Evolutionary conservation across 345 rosid genomes (phyloP), one percentile per base, ranked within the genome.

Genomic region (Euphorbia lathyris): DNA sequence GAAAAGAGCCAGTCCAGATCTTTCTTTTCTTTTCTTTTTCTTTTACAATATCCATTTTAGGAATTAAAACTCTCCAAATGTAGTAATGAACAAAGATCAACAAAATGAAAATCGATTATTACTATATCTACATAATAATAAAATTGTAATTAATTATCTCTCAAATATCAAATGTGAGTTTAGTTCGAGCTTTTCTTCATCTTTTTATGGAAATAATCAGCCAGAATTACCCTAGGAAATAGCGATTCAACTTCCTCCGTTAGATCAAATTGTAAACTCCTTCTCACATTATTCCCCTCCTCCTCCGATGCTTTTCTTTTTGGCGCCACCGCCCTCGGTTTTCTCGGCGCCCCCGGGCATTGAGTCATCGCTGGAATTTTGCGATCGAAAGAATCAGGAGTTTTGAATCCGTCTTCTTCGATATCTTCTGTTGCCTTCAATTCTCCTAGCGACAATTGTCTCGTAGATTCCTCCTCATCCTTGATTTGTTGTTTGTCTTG

Each of bases 111-210:
- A 40, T 40, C 1, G 7, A 51, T 51, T 51, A 19, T 51, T n/a
- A 51, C 25, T 51, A 51, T 51, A 51, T 51, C 56, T 51, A 19
- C 10, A 1, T 51, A 3, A 45, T 7, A 45, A 45, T 45, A 0
- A 7, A 12, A 45, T 12, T 45, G 13, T 51, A 20, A 51, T 19
- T 51, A 51, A 50, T n/a, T 1, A 50, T 51, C 10, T 51, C 25
- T 36, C n/a, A n/a, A n/a, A n/a, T n/a, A n/a, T n/a, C n/a, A 47
- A 51, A 0, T 47, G 40, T 40, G 51, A 20, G 16, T 79, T 79
- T 30, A 57, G 69, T 78, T 75, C 92, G 76, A 64, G 89, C 77
- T 84, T 77, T n/a, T 88, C 87, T 86, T 91, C 79, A 84, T 83
- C 83, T 81, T 72, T 30, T n/a, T n/a, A n/a, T 77, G 70, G 45